These are phyloP conservation scores for Diaporthe destruens DNA, from an alignment of 2,329 filamentous ascomycete species.

Conservation along the genomic window DNA sequence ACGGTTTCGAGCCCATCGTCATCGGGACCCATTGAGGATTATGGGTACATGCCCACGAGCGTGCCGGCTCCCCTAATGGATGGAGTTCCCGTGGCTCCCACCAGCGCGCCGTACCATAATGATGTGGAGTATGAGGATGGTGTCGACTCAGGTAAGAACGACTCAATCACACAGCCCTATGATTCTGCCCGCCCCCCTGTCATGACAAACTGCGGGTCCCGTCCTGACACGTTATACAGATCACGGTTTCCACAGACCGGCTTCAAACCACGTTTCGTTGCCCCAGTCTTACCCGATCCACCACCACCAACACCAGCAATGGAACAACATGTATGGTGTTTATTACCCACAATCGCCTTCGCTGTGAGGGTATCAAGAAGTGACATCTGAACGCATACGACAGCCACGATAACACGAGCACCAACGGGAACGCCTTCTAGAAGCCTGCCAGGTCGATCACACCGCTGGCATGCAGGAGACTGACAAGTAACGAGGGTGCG, in stretches of 20 bases:
- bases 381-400: conserved; percentile 20
- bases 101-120: conserved; percentile 50
- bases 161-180: conserved; percentile 30
- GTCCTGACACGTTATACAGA: conserved; percentile 48
- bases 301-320: conserved; percentile 50
- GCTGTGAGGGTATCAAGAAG: conserved; percentile 35
- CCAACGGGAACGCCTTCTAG: conserved; percentile 21
- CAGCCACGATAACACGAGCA: conserved; percentile 20
- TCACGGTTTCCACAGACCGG: conserved; percentile 48
- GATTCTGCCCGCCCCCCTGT: conserved; percentile 31
- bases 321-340: conserved; percentile 53
- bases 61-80: conserved; percentile 59
- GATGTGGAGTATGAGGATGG: conserved; percentile 53
- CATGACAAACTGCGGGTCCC: conserved; percentile 45
- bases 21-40: conserved; percentile 62
- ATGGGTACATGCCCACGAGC: conserved; percentile 64
- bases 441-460: conserved; percentile 32
- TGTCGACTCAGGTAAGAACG: conserved; percentile 48
- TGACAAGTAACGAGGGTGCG: conserved; percentile 27
- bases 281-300: conserved; percentile 50
- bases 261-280: conserved; percentile 50
- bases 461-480: conserved; percentile 28
- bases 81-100: conserved; percentile 47
- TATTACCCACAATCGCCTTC: conserved; percentile 51
- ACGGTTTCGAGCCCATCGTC: conserved; percentile 66